Conservation (phyloP, 1,284 basidiomycete genomes). For the Pseudozyma hubeiensis region DNA sequence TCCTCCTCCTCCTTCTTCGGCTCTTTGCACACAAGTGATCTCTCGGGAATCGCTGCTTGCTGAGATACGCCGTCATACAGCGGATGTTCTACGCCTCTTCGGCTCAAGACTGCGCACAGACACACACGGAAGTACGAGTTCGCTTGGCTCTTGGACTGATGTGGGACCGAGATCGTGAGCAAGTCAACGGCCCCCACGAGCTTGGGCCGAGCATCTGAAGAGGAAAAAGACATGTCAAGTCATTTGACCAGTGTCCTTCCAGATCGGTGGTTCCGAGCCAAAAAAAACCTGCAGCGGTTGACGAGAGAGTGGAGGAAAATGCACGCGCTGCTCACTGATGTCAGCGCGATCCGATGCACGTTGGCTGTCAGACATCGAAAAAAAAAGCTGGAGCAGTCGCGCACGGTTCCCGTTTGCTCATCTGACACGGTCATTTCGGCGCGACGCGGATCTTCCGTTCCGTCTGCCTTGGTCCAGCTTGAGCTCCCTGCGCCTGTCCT, state of each 20-base stretch:
- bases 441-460: no score
- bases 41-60: background rate
- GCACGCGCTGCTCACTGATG: conserved; percentile 6
- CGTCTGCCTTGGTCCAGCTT: no score
- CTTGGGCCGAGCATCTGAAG: background rate
- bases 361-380: conserved; percentile 15
- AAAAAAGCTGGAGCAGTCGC: conserved; percentile 1
- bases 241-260: conserved; percentile 16
- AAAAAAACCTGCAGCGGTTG: background rate
- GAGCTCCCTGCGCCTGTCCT: no score
- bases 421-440: no score
- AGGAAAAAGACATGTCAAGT: background rate
- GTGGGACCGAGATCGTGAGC: conserved; percentile 1
- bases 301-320: conserved; percentile 4
- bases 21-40: no score
- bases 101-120: conserved; percentile 3
- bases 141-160: background rate
- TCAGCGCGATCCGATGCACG: conserved; percentile 13
- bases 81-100: no score
- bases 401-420: background rate
- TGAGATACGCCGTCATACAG: conserved; percentile 1
- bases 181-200: background rate
- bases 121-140: background rate
- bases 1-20: no score
- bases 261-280: conserved; percentile 6